These are phyloP conservation scores for Calonectria multiphialidica DNA, from an alignment of 2,329 filamentous ascomycete genomes.

Conservation along the genomic window DNA sequence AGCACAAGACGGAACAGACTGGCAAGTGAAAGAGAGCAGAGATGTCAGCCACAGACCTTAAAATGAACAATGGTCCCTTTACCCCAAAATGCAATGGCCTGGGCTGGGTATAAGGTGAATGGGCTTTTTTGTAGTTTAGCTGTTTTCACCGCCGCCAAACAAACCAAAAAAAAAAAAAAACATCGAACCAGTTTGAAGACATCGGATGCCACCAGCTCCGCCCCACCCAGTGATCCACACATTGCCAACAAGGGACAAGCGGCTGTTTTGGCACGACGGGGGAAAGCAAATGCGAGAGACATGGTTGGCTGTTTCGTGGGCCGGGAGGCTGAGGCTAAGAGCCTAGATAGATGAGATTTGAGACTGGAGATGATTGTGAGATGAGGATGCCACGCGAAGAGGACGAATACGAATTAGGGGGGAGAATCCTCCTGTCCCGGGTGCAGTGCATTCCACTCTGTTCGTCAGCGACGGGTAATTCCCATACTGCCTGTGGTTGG, in stretches of 20 bases:
- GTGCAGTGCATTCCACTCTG: not conserved
- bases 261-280: not conserved
- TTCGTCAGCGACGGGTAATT: not conserved
- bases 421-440: not conserved
- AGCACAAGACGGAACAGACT: not conserved
- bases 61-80: not conserved
- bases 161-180: not conserved
- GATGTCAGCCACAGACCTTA: not conserved
- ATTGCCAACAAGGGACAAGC: not conserved
- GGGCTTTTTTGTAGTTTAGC: not conserved
- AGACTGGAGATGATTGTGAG: not conserved
- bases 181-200: slow-evolving; percentile 35
- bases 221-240: slow-evolving; percentile 23
- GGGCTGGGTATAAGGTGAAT: not conserved
- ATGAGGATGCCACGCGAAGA: not conserved
- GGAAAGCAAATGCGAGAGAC: not conserved
- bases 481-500: not conserved
- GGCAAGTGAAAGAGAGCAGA: not conserved
- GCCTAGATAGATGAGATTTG: not conserved
- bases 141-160: not conserved
- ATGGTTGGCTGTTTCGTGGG: not conserved
- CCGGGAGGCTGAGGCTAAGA: not conserved
- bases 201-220: slow-evolving; percentile 32
- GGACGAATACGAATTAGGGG: slow-evolving; percentile 1
- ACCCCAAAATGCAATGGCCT: not conserved